Conservation (phyloP, 1,284 basidiomycete genomes). For the Phellinidium pouzarii region DNA sequence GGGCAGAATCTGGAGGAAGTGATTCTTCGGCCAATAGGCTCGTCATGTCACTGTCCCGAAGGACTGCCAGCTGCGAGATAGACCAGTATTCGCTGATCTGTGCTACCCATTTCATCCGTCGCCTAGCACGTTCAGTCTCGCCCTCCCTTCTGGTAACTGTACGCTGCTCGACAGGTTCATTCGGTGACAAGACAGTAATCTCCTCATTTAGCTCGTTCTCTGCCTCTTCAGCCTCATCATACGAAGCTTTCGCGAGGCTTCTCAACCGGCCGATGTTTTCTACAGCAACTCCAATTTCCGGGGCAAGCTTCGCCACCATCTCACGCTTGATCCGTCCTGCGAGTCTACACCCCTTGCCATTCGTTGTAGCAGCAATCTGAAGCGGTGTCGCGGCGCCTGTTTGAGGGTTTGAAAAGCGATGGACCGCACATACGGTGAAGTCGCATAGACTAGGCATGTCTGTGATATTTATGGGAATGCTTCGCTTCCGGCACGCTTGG, state of each 20-base stretch:
- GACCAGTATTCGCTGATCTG: slow-evolving; percentile 95
- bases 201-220: slow-evolving; percentile 45
- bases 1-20: slow-evolving; percentile 21
- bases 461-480: slow-evolving; percentile 80
- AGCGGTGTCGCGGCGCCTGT: slow-evolving; percentile 50
- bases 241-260: slow-evolving; percentile 45
- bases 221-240: slow-evolving; percentile 29
- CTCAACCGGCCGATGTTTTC: slow-evolving; percentile 71
- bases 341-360: slow-evolving; percentile 86
- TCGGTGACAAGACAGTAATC: slow-evolving; percentile 57
- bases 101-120: slow-evolving; percentile 83
- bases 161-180: slow-evolving; percentile 71
- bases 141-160: slow-evolving; percentile 36
- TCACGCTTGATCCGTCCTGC: slow-evolving; percentile 79
- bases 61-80: slow-evolving; percentile 64
- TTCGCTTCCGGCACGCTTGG: slow-evolving; percentile 43
- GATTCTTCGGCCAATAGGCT: slow-evolving; percentile 46
- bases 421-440: slow-evolving; percentile 83
- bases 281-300: slow-evolving; percentile 73
- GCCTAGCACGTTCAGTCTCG: slow-evolving; percentile 41
- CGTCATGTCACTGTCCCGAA: slow-evolving; percentile 67
- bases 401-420: slow-evolving; percentile 64
- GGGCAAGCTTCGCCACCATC: slow-evolving; percentile 71
- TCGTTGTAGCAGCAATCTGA: slow-evolving; percentile 87
- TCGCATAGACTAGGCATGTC: slow-evolving; percentile 86